Base-by-base conservation (phyloP, 1,284 basidiomycete species). In the Trametes polyzona region DNA sequence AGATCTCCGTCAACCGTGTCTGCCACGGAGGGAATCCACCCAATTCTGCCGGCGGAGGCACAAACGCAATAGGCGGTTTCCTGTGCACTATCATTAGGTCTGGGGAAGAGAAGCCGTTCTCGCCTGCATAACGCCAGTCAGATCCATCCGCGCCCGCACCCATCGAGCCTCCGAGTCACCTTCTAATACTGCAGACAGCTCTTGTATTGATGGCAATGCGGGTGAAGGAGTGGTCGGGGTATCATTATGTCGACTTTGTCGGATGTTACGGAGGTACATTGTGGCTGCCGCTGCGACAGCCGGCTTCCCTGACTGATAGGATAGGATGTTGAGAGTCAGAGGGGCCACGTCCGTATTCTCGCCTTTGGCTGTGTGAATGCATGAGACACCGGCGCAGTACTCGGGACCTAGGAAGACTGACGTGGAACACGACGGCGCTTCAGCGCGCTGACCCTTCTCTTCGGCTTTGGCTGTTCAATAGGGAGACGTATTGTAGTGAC, bases 11-110 rank as follows among this genome's bases (percentile, higher is more conserved):
- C 46, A 92, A 73, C 55, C 84, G 77, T 10, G 86, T 81, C 61
- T 91, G 88, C 90, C 90, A 92, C 23, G 90, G 90, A 23, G 90
- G 90, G 61, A 87, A 91, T 2, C 86, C 87, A 61, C 87, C 74
- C 11, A 91, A 73, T 67, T 91, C 88, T 47, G 86, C 69, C 1
- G 86, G 82, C 26, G 74, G 66, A 44, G 68, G 71, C 48, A 73
- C 69, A 40, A 69, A 68, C 44, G 64, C 70, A 32, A 72, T 67
- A 10, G 75, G 74, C 36, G 73, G 73, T 32, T 87, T 61, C 44
- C 82, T 74, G 66, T 92, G 87, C 14, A 91, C 76, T 62, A 92
- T 84, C 78, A 90, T 83, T 49, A 92, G 80, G 65, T 92, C 88
- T 19, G 89, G 87, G n/a, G 85, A 74, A 17, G 83, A 77, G 47